Conservation (phyloP, 495 filamentous ascomycete species). For the Aspergillus campestris region DNA sequence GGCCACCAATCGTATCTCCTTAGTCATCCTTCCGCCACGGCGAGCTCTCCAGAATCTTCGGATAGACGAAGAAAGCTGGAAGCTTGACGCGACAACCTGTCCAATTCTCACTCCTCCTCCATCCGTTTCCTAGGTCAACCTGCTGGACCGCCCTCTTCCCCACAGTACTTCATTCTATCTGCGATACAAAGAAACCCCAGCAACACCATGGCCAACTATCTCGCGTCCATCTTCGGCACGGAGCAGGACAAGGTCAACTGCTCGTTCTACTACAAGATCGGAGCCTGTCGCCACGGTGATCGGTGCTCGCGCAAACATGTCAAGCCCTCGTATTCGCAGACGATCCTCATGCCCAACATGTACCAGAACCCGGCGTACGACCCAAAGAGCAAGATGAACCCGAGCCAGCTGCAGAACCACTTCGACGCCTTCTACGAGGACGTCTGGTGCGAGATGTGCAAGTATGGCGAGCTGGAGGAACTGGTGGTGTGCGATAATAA, state of each 20-base stretch:
- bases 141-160: neutral
- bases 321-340: conserved; percentile 96
- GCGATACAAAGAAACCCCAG: neutral
- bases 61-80: conserved; percentile 13
- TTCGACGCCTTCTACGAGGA: conserved; percentile 99
- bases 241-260: conserved; percentile 96
- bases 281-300: conserved; percentile 95
- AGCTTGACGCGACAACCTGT: neutral
- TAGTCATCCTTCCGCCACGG: conserved; percentile 25
- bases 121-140: neutral
- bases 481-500: conserved; percentile 91
- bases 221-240: conserved; percentile 98
- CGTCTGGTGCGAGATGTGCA: conserved; percentile 98
- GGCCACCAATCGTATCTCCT: conserved; percentile 14
- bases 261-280: conserved; percentile 93
- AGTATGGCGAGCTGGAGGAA: conserved; percentile 84
- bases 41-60: conserved; percentile 40
- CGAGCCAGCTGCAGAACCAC: conserved; percentile 91
- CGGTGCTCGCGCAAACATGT: conserved; percentile 97
- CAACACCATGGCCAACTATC: conserved; percentile 78
- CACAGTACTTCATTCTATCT: neutral
- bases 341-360: conserved; percentile 94
- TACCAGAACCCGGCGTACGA: conserved; percentile 99
- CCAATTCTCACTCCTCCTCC: neutral
- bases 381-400: conserved; percentile 92